Conservation (phyloP, 2,329 filamentous ascomycete species). For the Fusarium secorum region DNA sequence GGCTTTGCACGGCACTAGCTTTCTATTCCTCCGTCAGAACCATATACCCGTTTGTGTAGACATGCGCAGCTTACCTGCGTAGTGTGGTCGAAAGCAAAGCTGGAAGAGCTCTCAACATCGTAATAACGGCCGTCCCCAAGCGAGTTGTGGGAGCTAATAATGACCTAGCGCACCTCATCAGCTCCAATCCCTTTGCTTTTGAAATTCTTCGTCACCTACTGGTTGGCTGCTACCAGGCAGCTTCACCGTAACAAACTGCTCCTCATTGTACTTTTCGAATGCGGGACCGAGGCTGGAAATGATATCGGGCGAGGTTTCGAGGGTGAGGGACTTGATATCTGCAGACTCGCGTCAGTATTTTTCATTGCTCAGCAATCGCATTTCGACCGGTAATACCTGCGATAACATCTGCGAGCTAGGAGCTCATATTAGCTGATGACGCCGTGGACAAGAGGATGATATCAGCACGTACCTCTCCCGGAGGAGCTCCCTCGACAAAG, state of each 20-base stretch:
- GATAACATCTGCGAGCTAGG: constrained; percentile 84
- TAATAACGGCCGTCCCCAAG: constrained; percentile 85
- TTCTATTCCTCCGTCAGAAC: constrained; percentile 60
- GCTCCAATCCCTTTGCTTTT: background rate
- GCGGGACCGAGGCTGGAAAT: constrained; percentile 79
- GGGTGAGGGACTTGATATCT: constrained; percentile 91
- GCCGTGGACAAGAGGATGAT: constrained; percentile 21
- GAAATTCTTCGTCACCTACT: constrained; percentile 40
- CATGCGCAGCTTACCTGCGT: constrained; percentile 66
- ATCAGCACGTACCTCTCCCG: constrained; percentile 81
- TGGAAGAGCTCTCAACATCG: constrained; percentile 86
- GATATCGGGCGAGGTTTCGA: constrained; percentile 71
- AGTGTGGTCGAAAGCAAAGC: constrained; percentile 86
- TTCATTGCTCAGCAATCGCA: background rate
- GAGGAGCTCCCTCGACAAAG: constrained; percentile 93
- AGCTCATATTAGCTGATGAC: constrained; percentile 43
- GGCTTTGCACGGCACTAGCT: constrained; percentile 81
- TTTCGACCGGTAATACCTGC: constrained; percentile 66
- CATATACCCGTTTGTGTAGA: background rate
- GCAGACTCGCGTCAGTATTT: constrained; percentile 37
- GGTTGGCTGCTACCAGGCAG: constrained; percentile 82
- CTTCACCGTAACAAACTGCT: constrained; percentile 89
- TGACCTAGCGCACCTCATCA: constrained; percentile 61
- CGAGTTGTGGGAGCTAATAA: constrained; percentile 87
- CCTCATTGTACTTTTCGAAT: constrained; percentile 95